These are phyloP conservation scores for Fragaria iinumae DNA, from an alignment of 306 rosid species.

Conservation along the genomic window DNA sequence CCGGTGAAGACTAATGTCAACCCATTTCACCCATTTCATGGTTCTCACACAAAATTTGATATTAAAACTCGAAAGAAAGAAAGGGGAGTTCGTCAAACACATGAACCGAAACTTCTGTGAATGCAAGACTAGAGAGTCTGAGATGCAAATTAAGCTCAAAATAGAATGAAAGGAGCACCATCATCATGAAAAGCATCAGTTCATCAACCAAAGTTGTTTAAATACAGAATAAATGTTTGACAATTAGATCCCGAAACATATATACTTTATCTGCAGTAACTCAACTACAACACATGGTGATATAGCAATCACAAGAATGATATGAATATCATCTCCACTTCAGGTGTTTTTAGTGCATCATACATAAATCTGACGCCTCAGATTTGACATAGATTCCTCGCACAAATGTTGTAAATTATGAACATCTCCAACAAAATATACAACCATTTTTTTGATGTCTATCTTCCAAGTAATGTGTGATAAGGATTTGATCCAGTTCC, in stretches of 20 bases:
- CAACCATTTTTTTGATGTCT: constrained; percentile 29
- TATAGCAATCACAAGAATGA: constrained; percentile 19
- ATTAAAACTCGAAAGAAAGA: too few species aligned
- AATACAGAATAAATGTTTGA: neutral
- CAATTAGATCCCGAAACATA: neutral
- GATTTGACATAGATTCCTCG: constrained; percentile 16
- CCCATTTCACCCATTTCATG: neutral
- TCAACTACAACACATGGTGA: constrained; percentile 4
- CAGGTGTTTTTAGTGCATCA: constrained; percentile 1
- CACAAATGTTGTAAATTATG: constrained; percentile 19
- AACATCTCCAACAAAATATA: constrained; percentile 24
- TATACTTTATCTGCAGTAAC: constrained; percentile 6
- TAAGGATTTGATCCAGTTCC: constrained; percentile 2
- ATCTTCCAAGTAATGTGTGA: constrained; percentile 16
- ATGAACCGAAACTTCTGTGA: neutral
- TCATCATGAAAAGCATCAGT: neutral
- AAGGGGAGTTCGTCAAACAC: neutral
- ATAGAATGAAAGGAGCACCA: neutral
- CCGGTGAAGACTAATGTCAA: too few species aligned
- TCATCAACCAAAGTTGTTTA: constrained; percentile 1
- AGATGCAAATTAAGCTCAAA: neutral
- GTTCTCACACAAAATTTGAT: neutral
- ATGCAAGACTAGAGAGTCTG: neutral
- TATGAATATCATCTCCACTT: constrained; percentile 2
- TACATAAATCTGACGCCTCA: constrained; percentile 16